These are phyloP conservation scores for Tricholomella constricta DNA, from an alignment of 768 basidiomycete species.

Conservation along the genomic window DNA sequence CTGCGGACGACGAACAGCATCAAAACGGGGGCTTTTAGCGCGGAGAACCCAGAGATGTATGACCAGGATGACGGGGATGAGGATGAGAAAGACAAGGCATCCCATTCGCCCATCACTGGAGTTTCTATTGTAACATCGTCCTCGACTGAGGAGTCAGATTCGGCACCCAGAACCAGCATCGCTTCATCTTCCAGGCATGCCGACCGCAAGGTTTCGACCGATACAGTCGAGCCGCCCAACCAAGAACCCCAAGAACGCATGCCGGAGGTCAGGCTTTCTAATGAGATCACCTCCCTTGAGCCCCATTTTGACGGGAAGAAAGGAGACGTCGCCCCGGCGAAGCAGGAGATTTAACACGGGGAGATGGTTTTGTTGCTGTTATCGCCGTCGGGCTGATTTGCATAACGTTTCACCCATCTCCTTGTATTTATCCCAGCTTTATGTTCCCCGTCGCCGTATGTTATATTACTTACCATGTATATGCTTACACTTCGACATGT, in stretches of 20 bases:
- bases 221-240: constrained; percentile 12
- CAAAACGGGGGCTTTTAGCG: constrained; percentile 57
- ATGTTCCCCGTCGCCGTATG: background rate
- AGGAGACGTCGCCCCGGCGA: background rate
- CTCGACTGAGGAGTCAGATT: background rate
- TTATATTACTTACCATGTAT: background rate
- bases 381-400: background rate
- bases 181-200: constrained; percentile 2
- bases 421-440: background rate
- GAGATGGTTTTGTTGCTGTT: too few species aligned
- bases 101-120: constrained; percentile 2
- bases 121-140: constrained; percentile 10
- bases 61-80: constrained; percentile 26
- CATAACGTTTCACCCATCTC: background rate
- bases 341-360: background rate
- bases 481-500: background rate
- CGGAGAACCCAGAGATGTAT: constrained; percentile 42
- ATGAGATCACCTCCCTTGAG: background rate
- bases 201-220: constrained; percentile 12
- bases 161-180: background rate
- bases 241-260: background rate
- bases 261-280: constrained; percentile 2
- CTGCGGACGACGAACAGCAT: constrained; percentile 63
- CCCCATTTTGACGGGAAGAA: background rate
- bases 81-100: constrained; percentile 1